Evolutionary conservation across 208 protist genomes (phyloP), one percentile per base, ranked within the genome.

Genomic region (Leishmania aethiopica): DNA sequence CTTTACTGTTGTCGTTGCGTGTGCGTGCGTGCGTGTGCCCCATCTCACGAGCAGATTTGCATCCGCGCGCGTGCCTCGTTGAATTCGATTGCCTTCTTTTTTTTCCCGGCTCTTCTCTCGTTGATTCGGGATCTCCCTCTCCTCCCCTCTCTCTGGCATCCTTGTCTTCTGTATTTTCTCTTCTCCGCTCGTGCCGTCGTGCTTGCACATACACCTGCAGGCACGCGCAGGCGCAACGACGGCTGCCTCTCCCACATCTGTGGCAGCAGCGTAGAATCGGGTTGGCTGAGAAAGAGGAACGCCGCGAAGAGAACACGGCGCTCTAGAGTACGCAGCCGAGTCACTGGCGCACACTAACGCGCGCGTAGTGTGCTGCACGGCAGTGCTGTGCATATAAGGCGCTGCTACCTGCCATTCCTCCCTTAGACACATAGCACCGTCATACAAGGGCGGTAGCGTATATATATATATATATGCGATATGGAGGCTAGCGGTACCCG

Each of bases 1-100:
- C 40, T 80, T 25, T 19, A 13, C 40, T 28, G 75, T 37, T 53
- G 59, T 80, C 49, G 25, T 32, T 74, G 77, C 73, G 22, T 75
- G 77, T 62, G 77, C 47, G 69, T 32, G 69, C 53, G 78, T 32
- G 78, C n/a, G 69, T 13, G 69, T 15, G 59, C n/a, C 11, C 2
- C n/a, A 35, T 64, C 5, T 13, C 25, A 35, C 28, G 28, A 32
- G 28, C n/a, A 1, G 28, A 19, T 32, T 45, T 55, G 22, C 66
- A 71, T 59, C 19, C 19, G 45, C 53, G 53, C 53, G 8, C 57
- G 57, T 62, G 57, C 25, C 13, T 62, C 57, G 25, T 32, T 10
- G 57, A 62, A 62, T 32, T 32, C 57, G 25, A 62, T 32, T 11
- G 57, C 0, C 57, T 19, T 59, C 53, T 59, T 13, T n/a, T 6